Conservation (phyloP, 176 grass and related monocot genomes). For the Urochloa ruziziensis region DNA sequence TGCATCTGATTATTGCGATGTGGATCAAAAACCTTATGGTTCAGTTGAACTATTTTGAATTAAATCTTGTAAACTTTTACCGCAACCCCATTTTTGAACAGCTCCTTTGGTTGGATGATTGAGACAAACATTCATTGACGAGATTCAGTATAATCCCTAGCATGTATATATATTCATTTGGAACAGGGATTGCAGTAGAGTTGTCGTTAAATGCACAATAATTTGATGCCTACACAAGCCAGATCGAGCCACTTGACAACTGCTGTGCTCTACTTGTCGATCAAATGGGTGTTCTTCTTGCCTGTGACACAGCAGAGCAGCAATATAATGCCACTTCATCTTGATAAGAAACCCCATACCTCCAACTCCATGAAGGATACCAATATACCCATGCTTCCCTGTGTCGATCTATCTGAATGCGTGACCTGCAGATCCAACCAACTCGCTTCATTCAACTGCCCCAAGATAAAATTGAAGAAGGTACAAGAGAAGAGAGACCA, state of each 20-base stretch:
- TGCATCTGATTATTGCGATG: neutral
- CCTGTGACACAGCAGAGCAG: neutral
- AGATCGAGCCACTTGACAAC: constrained; percentile 4
- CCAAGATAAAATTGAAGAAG: neutral
- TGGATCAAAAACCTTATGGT: neutral
- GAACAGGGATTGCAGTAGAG: neutral
- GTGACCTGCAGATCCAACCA: constrained; percentile 39
- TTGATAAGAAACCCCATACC: constrained; percentile 32
- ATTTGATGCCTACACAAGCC: neutral
- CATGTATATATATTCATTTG: neutral
- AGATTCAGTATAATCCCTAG: neutral
- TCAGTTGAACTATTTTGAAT: neutral
- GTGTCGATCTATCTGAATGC: neutral
- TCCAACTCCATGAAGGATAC: neutral
- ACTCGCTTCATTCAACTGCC: constrained; percentile 19
- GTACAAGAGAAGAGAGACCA: neutral
- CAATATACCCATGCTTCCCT: constrained; percentile 27
- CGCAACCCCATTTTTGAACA: too few relatives aligned
- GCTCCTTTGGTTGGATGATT: too few relatives aligned
- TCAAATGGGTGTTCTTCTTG: neutral
- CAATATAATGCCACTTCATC: neutral
- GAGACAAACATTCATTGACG: neutral
- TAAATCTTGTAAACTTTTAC: neutral
- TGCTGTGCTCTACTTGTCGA: neutral
- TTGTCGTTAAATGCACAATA: neutral